Percentiles rank a stretch among this genome's conserved stretches.
Evolutionary conservation across 2,329 filamentous ascomycete genomes (phyloP).

Genomic region (Aspergillus pseudoterreus): DNA sequence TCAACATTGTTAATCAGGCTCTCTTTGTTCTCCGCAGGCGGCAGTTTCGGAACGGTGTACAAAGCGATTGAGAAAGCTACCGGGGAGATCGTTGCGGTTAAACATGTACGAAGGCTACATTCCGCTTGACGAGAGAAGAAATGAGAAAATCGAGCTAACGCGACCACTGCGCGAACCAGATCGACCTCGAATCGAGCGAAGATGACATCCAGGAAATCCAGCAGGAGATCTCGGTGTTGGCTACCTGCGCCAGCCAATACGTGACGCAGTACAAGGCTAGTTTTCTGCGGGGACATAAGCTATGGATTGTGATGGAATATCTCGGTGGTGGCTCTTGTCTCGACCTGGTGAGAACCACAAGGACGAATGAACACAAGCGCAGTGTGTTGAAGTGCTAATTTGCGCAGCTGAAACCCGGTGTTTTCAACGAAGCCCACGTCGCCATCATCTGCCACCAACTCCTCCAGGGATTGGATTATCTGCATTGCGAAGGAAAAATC

Average conservation of each 20-base stretch:
- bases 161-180: constrained; percentile 52
- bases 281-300: constrained; percentile 90
- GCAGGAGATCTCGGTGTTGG: constrained; percentile 90
- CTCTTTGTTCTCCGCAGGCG: constrained; percentile 53
- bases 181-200: constrained; percentile 97
- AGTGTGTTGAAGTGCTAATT: background rate
- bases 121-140: background rate
- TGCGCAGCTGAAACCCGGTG: constrained; percentile 76
- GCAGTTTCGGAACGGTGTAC: constrained; percentile 95
- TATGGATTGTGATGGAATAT: constrained; percentile 99
- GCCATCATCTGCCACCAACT: constrained; percentile 92
- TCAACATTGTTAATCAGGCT: constrained; percentile 10
- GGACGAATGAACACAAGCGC: background rate
- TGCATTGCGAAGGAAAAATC: constrained; percentile 91
- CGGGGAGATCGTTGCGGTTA: constrained; percentile 92
- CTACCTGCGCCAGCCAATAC: constrained; percentile 88
- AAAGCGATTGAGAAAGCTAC: constrained; percentile 90
- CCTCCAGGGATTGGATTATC: constrained; percentile 83
- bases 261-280: constrained; percentile 96
- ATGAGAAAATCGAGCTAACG: background rate
- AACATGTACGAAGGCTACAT: constrained; percentile 65
- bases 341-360: constrained; percentile 63
- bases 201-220: constrained; percentile 98
- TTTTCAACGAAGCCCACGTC: constrained; percentile 84
- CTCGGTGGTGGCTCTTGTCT: constrained; percentile 92